Evolutionary conservation across 306 rosid genomes (phyloP).

Genomic region (Vachellia pachyceras): DNA sequence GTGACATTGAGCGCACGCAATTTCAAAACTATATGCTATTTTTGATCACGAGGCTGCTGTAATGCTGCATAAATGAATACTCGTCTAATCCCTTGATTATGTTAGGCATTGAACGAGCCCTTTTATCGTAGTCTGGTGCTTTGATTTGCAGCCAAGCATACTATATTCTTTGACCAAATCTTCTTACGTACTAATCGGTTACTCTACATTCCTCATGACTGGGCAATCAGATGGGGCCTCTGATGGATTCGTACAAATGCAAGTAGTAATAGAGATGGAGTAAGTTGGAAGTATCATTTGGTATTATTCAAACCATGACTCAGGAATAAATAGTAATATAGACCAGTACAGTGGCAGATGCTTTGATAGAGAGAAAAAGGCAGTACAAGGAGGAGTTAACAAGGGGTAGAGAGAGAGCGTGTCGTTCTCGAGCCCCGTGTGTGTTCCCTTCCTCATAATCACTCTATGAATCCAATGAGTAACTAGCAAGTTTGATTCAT

Average conservation of each 20-base stretch:
- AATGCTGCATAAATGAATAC: too few relatives aligned
- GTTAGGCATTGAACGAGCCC: background rate
- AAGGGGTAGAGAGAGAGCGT: background rate
- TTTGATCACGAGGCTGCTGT: background rate
- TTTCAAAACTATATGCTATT: background rate
- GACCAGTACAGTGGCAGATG: too few relatives aligned
- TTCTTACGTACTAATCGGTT: too few relatives aligned
- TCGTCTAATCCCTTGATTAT: background rate
- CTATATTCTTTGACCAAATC: background rate
- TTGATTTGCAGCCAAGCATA: background rate
- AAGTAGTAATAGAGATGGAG: background rate
- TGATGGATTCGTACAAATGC: background rate
- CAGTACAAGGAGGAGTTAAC: background rate
- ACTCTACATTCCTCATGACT: too few relatives aligned
- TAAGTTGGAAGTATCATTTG: background rate
- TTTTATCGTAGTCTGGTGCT: background rate
- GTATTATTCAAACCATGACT: background rate
- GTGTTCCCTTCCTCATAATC: slow-evolving; percentile 68
- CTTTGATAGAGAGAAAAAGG: background rate
- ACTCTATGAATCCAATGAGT: background rate
- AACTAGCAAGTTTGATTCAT: background rate
- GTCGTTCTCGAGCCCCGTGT: slow-evolving; percentile 82
- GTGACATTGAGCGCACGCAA: too few relatives aligned
- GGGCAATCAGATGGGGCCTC: background rate
- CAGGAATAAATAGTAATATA: too few relatives aligned